Percentiles rank a stretch among this genome's conserved stretches.
These are phyloP conservation scores for Fagus crenata DNA, from an alignment of 306 rosid genomes.

Conservation along the genomic window DNA sequence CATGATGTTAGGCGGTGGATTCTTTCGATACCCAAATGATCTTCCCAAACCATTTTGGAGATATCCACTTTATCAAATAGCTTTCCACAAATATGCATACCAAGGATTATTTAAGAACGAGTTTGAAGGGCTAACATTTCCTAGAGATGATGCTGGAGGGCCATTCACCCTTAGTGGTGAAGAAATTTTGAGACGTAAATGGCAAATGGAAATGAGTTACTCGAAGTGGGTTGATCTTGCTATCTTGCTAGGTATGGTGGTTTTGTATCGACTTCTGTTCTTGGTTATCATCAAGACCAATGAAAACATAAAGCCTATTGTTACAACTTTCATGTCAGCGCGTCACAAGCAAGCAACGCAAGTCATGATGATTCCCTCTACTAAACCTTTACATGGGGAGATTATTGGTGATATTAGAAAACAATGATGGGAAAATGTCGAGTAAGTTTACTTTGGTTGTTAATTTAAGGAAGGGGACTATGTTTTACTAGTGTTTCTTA, in stretches of 20 bases:
- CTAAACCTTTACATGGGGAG: conserved; percentile 15
- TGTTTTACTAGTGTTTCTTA: too few relatives aligned
- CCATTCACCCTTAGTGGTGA: conserved; percentile 26
- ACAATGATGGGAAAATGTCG: too few relatives aligned
- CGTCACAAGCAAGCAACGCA: conserved; percentile 12
- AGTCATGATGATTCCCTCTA: conserved; percentile 20
- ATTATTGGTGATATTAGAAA: not conserved
- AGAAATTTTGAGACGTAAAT: conserved; percentile 29
- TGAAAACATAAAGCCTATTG: conserved; percentile 44
- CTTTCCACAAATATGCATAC: conserved; percentile 51
- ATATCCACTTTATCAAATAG: conserved; percentile 45
- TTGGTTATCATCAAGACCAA: conserved; percentile 40
- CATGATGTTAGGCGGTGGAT: conserved; percentile 48
- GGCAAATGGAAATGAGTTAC: conserved; percentile 47
- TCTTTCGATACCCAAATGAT: conserved; percentile 44
- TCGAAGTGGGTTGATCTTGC: conserved; percentile 71
- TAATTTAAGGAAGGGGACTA: too few relatives aligned
- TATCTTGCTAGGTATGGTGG: conserved; percentile 56
- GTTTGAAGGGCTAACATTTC: conserved; percentile 34
- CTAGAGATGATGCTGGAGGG: not conserved
- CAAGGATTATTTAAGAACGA: conserved; percentile 63
- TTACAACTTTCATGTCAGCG: conserved; percentile 12
- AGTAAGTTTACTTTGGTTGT: too few relatives aligned
- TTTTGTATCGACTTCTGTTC: conserved; percentile 49
- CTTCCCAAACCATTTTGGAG: conserved; percentile 45